A percentile compares a stretch with the other conserved stretches of the same genome.
These are phyloP conservation scores for Metarhizium robertsii DNA, from an alignment of 2,329 filamentous ascomycete genomes.

Conservation along the genomic window DNA sequence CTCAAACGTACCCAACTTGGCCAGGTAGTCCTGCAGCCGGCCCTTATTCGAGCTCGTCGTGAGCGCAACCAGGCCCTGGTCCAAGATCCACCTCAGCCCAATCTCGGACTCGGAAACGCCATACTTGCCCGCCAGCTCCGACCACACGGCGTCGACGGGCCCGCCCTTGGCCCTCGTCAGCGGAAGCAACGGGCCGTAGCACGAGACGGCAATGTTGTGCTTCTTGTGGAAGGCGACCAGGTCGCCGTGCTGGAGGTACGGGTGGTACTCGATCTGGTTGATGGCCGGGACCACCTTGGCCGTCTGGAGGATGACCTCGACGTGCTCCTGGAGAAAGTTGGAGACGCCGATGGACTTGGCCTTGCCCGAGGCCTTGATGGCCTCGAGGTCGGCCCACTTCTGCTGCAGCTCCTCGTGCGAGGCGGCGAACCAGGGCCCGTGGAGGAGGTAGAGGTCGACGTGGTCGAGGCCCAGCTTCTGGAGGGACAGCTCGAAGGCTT, in stretches of 20 bases:
- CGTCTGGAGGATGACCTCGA: slow-evolving; percentile 47
- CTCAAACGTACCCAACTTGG: slow-evolving; percentile 44
- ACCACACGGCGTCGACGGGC: slow-evolving; percentile 42
- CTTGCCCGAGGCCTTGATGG: slow-evolving; percentile 56
- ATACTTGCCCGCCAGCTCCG: slow-evolving; percentile 46
- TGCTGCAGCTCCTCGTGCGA: slow-evolving; percentile 43
- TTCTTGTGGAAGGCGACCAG: slow-evolving; percentile 48
- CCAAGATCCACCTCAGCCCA: slow-evolving; percentile 49
- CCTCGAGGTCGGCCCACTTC: slow-evolving; percentile 52
- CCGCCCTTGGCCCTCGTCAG: slow-evolving; percentile 38
- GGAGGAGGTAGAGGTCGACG: slow-evolving; percentile 62
- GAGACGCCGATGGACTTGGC: slow-evolving; percentile 67
- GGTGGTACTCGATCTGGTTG: slow-evolving; percentile 78
- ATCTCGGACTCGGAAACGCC: slow-evolving; percentile 46
- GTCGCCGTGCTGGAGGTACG: slow-evolving; percentile 58
- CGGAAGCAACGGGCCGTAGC: slow-evolving; percentile 47
- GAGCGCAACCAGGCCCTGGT: slow-evolving; percentile 48
- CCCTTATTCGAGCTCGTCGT: slow-evolving; percentile 52
- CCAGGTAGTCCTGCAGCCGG: slow-evolving; percentile 45
- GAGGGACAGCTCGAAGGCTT: slow-evolving; percentile 50
- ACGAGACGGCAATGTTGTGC: slow-evolving; percentile 46
- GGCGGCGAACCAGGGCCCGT: slow-evolving; percentile 45
- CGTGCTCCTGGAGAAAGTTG: slow-evolving; percentile 54
- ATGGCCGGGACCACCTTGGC: slow-evolving; percentile 55
- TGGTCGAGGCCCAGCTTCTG: slow-evolving; percentile 59